Conservation (phyloP, 257 asterid species). For the Nicotiana benthamiana region DNA sequence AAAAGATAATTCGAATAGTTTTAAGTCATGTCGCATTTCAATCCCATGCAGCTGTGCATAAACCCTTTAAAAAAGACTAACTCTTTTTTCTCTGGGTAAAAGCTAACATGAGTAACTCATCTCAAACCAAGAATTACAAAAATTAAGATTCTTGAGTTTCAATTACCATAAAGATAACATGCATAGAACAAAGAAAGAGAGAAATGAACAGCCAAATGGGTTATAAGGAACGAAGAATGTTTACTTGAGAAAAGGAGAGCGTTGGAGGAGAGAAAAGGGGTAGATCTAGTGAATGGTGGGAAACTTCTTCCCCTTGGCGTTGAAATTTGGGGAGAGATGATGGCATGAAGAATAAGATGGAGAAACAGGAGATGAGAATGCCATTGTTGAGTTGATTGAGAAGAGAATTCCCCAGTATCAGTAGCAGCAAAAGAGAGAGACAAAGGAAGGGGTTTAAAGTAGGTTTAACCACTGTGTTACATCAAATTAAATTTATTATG, state of each 20-base stretch:
- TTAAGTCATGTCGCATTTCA: background rate
- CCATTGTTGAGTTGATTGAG: slow-evolving; percentile 29
- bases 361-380: slow-evolving; percentile 35
- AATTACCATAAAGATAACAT: background rate
- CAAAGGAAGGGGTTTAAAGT: background rate
- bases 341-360: slow-evolving; percentile 21
- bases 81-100: background rate
- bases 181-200: background rate
- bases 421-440: background rate
- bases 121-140: background rate
- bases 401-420: background rate
- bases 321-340: slow-evolving; percentile 17
- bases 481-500: no score
- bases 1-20: background rate
- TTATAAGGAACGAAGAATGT: background rate
- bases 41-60: background rate
- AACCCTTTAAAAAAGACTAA: background rate
- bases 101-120: background rate
- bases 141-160: background rate
- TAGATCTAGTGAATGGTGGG: slow-evolving; percentile 33
- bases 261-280: slow-evolving; percentile 29
- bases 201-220: background rate
- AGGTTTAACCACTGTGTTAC: background rate
- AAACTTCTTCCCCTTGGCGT: slow-evolving; percentile 11
- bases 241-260: slow-evolving; percentile 41